A percentile compares a stretch with the other conserved stretches of the same genome.
These are phyloP conservation scores for Botrytis galanthina DNA, from an alignment of 2,329 filamentous ascomycete species.

Conservation along the genomic window DNA sequence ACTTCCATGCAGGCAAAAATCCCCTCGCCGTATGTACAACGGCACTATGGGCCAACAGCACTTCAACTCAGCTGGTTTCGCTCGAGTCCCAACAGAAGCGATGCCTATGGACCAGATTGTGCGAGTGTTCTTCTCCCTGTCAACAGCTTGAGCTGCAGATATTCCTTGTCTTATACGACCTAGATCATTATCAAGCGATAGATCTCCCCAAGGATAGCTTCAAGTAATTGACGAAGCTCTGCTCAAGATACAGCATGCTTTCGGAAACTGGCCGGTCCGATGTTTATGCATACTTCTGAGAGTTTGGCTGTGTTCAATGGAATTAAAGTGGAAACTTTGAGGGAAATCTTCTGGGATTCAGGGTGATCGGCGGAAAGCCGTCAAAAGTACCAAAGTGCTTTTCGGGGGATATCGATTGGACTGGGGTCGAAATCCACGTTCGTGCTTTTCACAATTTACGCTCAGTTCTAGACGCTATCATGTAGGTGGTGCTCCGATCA, in stretches of 20 bases:
- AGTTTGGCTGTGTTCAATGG: not conserved
- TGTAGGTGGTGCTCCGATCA: constrained; percentile 3
- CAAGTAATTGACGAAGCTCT: not conserved
- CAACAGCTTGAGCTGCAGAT: not conserved
- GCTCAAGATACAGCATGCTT: not conserved
- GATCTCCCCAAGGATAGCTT: constrained; percentile 11
- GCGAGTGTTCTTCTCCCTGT: constrained; percentile 5
- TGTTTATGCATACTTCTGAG: not conserved
- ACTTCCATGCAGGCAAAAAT: not conserved
- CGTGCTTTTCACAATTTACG: constrained; percentile 1
- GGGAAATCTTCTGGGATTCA: not conserved
- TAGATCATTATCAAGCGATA: constrained; percentile 17
- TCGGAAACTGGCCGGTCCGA: not conserved
- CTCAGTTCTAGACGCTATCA: constrained; percentile 5
- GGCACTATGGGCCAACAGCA: not conserved
- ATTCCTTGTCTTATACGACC: not conserved
- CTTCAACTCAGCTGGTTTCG: not conserved
- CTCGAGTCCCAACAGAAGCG: constrained; percentile 5
- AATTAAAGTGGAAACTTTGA: constrained; percentile 8
- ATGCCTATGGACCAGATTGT: not conserved
- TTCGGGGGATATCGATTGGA: not conserved
- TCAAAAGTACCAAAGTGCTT: not conserved
- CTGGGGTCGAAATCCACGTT: constrained; percentile 5
- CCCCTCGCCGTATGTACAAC: not conserved
- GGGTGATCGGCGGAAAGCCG: not conserved